These are phyloP conservation scores for Flaveria sonorensis DNA, from an alignment of 129 eudicot species.

Conservation along the genomic window DNA sequence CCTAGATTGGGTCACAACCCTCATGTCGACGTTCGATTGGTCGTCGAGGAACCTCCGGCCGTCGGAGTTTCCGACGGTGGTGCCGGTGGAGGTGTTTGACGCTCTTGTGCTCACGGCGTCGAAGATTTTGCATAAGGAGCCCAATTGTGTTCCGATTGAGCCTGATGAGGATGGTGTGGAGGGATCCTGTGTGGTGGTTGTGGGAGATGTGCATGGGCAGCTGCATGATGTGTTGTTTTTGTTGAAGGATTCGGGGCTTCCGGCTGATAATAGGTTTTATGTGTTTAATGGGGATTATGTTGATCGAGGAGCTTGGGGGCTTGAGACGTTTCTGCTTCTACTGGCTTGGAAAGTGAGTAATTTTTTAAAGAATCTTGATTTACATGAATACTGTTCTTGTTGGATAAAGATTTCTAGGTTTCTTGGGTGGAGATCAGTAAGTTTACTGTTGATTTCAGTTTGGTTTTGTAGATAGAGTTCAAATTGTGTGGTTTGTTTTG, in stretches of 20 bases:
- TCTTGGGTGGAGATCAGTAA: not conserved
- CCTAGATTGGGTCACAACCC: conserved; percentile 54
- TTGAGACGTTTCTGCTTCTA: conserved; percentile 72
- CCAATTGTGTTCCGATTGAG: conserved; percentile 73
- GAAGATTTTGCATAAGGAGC: conserved; percentile 84
- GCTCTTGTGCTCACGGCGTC: conserved; percentile 62
- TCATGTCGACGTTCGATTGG: conserved; percentile 73
- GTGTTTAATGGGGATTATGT: conserved; percentile 99
- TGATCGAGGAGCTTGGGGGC: conserved; percentile 99
- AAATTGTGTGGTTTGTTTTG: not conserved
- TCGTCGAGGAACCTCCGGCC: conserved; percentile 63
- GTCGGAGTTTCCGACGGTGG: conserved; percentile 55
- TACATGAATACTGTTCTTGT: not conserved
- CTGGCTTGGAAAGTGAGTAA: conserved; percentile 90
- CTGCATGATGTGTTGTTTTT: conserved; percentile 83
- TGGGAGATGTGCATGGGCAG: conserved; percentile 96
- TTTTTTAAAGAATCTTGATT: conserved; percentile 6
- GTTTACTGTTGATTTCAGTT: not conserved
- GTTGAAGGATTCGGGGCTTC: conserved; percentile 64
- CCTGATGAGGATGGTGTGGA: conserved; percentile 27
- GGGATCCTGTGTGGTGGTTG: conserved; percentile 72
- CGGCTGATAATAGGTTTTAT: conserved; percentile 63
- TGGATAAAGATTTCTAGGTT: too few species aligned
- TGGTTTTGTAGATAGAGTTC: conserved; percentile 7
- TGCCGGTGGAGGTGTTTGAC: conserved; percentile 77